A percentile compares a stretch with the other conserved stretches of the same genome.
Conservation (phyloP, 345 rosid species). For the Rubroshorea leprosula region DNA sequence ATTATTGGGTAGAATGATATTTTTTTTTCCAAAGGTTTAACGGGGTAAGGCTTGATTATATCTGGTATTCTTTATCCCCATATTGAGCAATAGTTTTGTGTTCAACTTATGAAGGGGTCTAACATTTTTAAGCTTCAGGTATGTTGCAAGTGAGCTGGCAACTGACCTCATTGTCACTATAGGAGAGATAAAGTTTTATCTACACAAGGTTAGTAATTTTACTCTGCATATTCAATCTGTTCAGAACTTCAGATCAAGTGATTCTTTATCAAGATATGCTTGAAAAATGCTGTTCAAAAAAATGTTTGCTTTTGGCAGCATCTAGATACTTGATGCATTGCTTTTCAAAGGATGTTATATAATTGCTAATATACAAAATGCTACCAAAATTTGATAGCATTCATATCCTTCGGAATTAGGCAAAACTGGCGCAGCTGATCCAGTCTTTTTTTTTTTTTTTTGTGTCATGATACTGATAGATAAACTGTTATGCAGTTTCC, state of each 20-base stretch:
- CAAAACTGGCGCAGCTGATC: too few species aligned
- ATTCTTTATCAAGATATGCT: not conserved
- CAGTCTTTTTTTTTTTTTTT: too few species aligned
- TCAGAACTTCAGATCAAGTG: constrained; percentile 2
- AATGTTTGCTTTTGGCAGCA: not conserved
- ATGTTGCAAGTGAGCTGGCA: constrained; percentile 65
- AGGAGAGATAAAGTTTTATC: constrained; percentile 55
- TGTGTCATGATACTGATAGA: too few species aligned
- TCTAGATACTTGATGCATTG: too few species aligned
- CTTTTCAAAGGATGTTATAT: too few species aligned
- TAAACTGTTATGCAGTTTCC: constrained; percentile 56
- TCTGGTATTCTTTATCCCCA: too few species aligned
- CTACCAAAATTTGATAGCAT: constrained; percentile 1
- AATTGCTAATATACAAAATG: too few species aligned
- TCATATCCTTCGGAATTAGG: too few species aligned
- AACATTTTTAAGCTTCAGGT: constrained; percentile 37
- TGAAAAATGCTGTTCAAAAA: not conserved
- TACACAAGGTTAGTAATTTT: constrained; percentile 56
- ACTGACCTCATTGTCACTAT: constrained; percentile 54
- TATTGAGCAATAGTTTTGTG: not conserved
- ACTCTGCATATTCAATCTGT: not conserved
- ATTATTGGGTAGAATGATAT: too few species aligned
- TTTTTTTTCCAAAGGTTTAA: too few species aligned
- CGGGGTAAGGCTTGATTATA: too few species aligned
- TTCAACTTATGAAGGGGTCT: not conserved